A percentile compares a stretch with the other conserved stretches of the same genome.
Evolutionary conservation across 352 stramenopile species (phyloP).

Genomic region (Phytophthora colocasiae): DNA sequence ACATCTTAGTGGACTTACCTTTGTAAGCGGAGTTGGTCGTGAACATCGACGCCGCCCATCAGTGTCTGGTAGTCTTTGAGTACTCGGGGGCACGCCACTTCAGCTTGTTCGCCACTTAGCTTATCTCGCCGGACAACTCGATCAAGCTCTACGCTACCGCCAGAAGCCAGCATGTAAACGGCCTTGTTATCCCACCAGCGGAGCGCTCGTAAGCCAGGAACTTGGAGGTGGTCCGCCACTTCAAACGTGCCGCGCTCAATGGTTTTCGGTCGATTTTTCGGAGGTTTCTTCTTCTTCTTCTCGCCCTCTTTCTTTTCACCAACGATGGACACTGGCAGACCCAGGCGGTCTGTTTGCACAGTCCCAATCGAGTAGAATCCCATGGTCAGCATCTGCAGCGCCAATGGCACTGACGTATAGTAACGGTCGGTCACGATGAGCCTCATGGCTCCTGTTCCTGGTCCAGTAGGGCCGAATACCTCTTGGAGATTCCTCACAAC

Average conservation of each 20-base stretch:
- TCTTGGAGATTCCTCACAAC: conserved; percentile 18
- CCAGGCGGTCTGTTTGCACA: conserved; percentile 8
- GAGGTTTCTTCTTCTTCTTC: conserved; percentile 9
- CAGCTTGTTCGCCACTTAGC: not conserved
- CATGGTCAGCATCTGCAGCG: conserved; percentile 21
- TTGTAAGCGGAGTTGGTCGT: not conserved
- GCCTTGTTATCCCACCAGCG: conserved; percentile 13
- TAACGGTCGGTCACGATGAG: conserved; percentile 20
- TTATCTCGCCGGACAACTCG: conserved; percentile 7
- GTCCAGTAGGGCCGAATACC: conserved; percentile 1
- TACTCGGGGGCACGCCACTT: conserved; percentile 7
- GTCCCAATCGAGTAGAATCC: conserved; percentile 23
- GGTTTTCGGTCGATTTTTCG: conserved; percentile 9
- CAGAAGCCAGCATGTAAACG: conserved; percentile 9
- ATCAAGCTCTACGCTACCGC: conserved; percentile 2
- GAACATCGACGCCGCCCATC: too few relatives aligned
- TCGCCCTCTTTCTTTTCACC: conserved; percentile 5
- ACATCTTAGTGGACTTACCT: not conserved
- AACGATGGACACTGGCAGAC: not conserved
- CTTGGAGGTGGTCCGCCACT: not conserved
- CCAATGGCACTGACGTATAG: conserved; percentile 13
- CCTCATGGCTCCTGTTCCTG: not conserved
- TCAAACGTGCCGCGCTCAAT: conserved; percentile 11
- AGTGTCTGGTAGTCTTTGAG: conserved; percentile 17
- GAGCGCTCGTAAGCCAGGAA: conserved; percentile 1